Evolutionary conservation across 495 filamentous ascomycete genomes (phyloP), one percentile per base, ranked within the genome.

Genomic region (Aspergillus biplanus): DNA sequence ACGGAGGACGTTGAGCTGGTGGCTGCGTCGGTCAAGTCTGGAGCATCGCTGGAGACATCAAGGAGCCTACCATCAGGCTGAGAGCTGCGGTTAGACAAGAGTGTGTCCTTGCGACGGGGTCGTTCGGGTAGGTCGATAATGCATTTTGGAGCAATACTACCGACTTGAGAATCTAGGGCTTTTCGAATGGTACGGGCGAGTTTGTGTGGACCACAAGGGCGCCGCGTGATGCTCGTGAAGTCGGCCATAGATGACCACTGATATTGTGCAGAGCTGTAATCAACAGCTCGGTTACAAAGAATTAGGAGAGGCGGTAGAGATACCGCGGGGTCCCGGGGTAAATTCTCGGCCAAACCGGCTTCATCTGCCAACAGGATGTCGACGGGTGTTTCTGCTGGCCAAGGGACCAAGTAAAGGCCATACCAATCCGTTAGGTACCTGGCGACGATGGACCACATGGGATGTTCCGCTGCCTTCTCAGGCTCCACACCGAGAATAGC

Each of bases 151-250:
- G 66, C n/a, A 32, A 56, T 12, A n/a, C 15, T 33, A 33, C 62
- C 54, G 8, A 62, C 61, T 33, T 64, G 69, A 12, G 52, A 55
- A 33, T 73, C 68, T 5, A 81, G 52, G 48, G 72, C 77, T 42
- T 70, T 75, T 8, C 75, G 58, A 78, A 80, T 63, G 73, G 82
- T 73, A 8, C 85, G 87, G 8, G 85, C 86, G 34, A 90, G 67
- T 65, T 90, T 90, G 62, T 89, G 82, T 15, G 88, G 88, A 0
- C 87, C 89, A 61, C 81, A 85, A 6, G 85, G 85, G 39, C 79
- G 82, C 31, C 80, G 78, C 18, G 85, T 73, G 34, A 83, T 76
- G 52, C 80, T 75, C 16, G 82, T 74, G 0, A 75, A 70, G 7
- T 69, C 61, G 8, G 76, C 71, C 32, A 76, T 59, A 15, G 71